Percentiles rank a stretch among this genome's conserved stretches.
phyloP scores from a whole-genome alignment of 176 grass and related monocot genomes.

The Metroxylon sagu region DNA sequence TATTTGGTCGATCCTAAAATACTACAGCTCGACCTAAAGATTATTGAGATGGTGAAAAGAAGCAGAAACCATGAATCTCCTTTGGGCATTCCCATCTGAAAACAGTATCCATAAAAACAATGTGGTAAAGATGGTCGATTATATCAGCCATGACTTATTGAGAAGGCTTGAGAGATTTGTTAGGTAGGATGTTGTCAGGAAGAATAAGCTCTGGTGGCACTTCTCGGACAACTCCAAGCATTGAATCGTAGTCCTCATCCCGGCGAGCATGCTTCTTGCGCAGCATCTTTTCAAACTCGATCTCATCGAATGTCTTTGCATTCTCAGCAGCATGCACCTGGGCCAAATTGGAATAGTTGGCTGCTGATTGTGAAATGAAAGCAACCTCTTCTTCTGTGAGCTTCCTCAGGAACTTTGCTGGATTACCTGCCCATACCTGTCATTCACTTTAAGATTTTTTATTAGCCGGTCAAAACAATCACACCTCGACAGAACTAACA shows the following conservation, averaged over 20 bases:
- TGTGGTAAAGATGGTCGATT: conserved; percentile 6
- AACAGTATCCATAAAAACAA: conserved; percentile 26
- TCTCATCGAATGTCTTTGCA: conserved; percentile 82
- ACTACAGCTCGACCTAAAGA: conserved; percentile 51
- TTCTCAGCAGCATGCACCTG: conserved; percentile 94
- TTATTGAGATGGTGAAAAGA: conserved; percentile 53
- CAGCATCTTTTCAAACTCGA: conserved; percentile 82
- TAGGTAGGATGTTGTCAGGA: conserved; percentile 70
- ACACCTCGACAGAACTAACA: too few relatives aligned
- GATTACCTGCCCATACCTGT: conserved; percentile 94
- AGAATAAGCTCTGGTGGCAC: conserved; percentile 66
- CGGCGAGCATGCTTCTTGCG: conserved; percentile 71
- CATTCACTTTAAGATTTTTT: not conserved
- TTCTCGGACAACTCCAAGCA: conserved; percentile 84
- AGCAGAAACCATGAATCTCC: conserved; percentile 28
- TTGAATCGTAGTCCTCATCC: conserved; percentile 86
- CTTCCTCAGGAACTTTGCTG: conserved; percentile 93
- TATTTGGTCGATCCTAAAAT: conserved; percentile 57
- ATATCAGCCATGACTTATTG: conserved; percentile 14
- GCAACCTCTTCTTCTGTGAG: conserved; percentile 80
- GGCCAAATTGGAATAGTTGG: conserved; percentile 75
- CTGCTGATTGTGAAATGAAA: conserved; percentile 71
- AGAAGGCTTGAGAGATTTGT: conserved; percentile 49
- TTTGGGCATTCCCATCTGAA: conserved; percentile 14
- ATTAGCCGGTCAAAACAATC: too few relatives aligned